Evolutionary conservation across 306 rosid species (phyloP).

Genomic region (Fragaria iinumae): DNA sequence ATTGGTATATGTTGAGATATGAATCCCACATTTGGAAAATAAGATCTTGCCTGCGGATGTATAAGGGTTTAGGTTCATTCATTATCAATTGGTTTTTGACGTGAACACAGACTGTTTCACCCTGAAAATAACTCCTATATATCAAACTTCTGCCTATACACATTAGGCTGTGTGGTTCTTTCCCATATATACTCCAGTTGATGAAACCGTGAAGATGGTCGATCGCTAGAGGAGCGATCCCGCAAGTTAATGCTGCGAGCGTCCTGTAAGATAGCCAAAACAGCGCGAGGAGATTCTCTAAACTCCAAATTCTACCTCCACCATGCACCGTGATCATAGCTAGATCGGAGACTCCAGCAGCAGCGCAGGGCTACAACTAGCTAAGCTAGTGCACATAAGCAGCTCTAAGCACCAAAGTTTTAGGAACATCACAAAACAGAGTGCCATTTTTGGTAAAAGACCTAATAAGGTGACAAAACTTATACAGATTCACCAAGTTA

Average conservation of each 20-base stretch:
- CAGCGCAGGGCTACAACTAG: no score
- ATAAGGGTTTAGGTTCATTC: no score
- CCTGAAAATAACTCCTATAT: no score
- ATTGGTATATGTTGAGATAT: no score
- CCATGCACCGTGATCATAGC: neutral
- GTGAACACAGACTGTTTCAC: no score
- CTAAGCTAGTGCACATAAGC: neutral
- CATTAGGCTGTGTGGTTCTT: neutral
- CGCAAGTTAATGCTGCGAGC: neutral
- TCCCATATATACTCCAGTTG: no score
- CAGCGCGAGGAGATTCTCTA: neutral
- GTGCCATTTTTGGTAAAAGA: no score
- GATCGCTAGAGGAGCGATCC: neutral
- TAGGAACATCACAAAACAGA: neutral
- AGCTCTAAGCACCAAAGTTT: neutral
- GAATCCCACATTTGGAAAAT: no score
- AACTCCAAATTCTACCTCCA: neutral
- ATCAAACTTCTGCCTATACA: neutral
- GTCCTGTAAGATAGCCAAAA: neutral
- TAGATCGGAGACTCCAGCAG: neutral
- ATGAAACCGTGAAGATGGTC: neutral
- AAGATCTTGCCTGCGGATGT: no score
- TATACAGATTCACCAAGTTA: neutral
- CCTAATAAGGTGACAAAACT: neutral
- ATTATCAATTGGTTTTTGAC: no score